Evolutionary conservation across 768 basidiomycete genomes (phyloP), one percentile per base, ranked within the genome.

Genomic region (Neoboletus brunneissimus): DNA sequence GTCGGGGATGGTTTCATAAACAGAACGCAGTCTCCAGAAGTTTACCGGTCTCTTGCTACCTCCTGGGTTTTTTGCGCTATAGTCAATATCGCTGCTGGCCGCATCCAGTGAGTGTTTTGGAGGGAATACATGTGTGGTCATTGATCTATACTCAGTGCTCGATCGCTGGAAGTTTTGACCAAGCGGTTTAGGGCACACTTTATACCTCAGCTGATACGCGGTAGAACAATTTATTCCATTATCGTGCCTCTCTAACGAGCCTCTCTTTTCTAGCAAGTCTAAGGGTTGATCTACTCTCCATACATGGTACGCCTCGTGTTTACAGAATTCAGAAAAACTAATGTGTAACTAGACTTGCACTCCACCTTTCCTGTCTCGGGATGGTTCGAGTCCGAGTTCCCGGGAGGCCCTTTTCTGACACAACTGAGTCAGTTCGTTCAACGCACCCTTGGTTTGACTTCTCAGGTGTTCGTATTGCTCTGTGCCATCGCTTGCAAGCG

Each of bases 101-200:
- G 66, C 25, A 54, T 63, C 27, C 47, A 53, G 68, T 69, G 32
- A 48, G 69, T 51, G 37, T 56, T 29, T 51, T 8, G 2, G 0
- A 50, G n/a, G 9, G 23, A 54, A 60, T 31, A 49, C 52, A 12
- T 49, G 23, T 12, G 1, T 40, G 13, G 16, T 51, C 29, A 20
- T 29, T 59, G n/a, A 62, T 23, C 20, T 40, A n/a, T 18, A 16
- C 8, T 8, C 60, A 72, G 61, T 53, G 59, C 23, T 54, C 57
- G 44, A 53, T 69, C 53, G 16, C 46, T 47, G n/a, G 66, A 64
- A 29, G 1, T 47, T 1, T 48, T 76, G 37, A 62, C 54, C 11
- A 74, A 68, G 1, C 67, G 70, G 42, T 63, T 79, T 2, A 72
- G 76, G 44, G 66, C 68, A 5, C 63, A 76, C 54, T 77, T 77